These are phyloP conservation scores for Trichoderma koningiopsis DNA, from an alignment of 2,329 filamentous ascomycete genomes.

Conservation along the genomic window DNA sequence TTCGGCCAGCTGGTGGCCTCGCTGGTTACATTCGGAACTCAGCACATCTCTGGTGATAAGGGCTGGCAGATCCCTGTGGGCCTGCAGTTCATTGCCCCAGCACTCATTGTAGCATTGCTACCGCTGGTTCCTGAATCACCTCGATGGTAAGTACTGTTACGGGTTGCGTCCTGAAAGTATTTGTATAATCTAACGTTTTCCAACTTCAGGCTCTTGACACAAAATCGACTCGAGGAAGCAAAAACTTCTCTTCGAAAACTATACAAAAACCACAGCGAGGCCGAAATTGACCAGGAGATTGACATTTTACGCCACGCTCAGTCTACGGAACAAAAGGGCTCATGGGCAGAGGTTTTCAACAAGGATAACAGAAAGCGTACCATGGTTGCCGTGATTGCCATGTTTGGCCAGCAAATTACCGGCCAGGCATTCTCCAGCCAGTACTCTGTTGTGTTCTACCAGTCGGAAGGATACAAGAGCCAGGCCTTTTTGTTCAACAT, in stretches of 20 bases:
- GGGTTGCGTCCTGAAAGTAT: too few relatives aligned
- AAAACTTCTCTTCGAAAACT: constrained; percentile 38
- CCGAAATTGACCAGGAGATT: constrained; percentile 33
- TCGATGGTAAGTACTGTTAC: constrained; percentile 38
- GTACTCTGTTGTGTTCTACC: constrained; percentile 38
- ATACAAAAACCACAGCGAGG: constrained; percentile 34
- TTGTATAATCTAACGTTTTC: not conserved
- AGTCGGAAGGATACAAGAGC: constrained; percentile 33
- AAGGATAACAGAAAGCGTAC: constrained; percentile 31
- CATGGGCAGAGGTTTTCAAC: constrained; percentile 33
- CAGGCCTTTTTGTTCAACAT: constrained; percentile 35
- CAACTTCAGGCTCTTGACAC: constrained; percentile 36
- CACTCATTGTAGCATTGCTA: constrained; percentile 40
- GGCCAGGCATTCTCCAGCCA: constrained; percentile 37
- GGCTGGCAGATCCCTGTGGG: constrained; percentile 50
- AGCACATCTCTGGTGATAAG: constrained; percentile 28
- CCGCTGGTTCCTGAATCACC: constrained; percentile 49
- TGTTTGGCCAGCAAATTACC: constrained; percentile 39
- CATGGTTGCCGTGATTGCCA: constrained; percentile 34
- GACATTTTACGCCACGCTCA: constrained; percentile 29
- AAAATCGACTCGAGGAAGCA: constrained; percentile 42
- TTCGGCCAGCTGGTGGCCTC: constrained; percentile 34
- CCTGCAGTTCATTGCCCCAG: constrained; percentile 47
- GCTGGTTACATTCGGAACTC: constrained; percentile 34
- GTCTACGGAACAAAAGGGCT: constrained; percentile 30